Evolutionary conservation across 2,329 filamentous ascomycete genomes (phyloP).

Genomic region (Metarhizium rileyi): DNA sequence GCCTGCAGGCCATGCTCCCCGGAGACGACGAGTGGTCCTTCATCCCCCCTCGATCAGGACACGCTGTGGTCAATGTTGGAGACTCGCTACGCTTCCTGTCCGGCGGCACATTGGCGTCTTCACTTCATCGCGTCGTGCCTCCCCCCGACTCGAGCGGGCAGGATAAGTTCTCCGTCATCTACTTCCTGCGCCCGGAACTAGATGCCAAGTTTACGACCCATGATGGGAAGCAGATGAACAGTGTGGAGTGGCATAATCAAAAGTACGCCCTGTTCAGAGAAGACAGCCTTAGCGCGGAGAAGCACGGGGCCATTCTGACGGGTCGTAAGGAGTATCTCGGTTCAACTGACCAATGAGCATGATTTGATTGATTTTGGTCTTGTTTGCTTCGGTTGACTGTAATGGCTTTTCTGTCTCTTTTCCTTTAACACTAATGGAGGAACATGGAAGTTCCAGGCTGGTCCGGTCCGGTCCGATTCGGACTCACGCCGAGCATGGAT

Average conservation of each 20-base stretch:
- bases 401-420: not conserved
- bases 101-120: conserved; percentile 6
- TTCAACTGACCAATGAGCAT: conserved; percentile 1
- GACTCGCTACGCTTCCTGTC: conserved; percentile 12
- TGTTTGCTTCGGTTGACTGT: not conserved
- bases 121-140: conserved; percentile 13
- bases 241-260: conserved; percentile 14
- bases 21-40: conserved; percentile 11
- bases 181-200: conserved; percentile 13
- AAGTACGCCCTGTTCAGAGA: conserved; percentile 13
- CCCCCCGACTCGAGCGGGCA: conserved; percentile 9
- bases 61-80: conserved; percentile 8
- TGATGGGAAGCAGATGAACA: conserved; percentile 9
- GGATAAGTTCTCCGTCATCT: conserved; percentile 13
- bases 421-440: not conserved
- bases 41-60: conserved; percentile 9
- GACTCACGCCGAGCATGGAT: too few species aligned
- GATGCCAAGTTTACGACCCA: conserved; percentile 11
- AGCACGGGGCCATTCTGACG: conserved; percentile 10
- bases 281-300: conserved; percentile 9
- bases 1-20: conserved; percentile 12
- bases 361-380: too few species aligned
- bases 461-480: too few species aligned
- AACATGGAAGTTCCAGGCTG: too few species aligned
- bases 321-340: conserved; percentile 11